Evolutionary conservation across 2,329 filamentous ascomycete species (phyloP).

Genomic region (Cladosporium cucumerinum): DNA sequence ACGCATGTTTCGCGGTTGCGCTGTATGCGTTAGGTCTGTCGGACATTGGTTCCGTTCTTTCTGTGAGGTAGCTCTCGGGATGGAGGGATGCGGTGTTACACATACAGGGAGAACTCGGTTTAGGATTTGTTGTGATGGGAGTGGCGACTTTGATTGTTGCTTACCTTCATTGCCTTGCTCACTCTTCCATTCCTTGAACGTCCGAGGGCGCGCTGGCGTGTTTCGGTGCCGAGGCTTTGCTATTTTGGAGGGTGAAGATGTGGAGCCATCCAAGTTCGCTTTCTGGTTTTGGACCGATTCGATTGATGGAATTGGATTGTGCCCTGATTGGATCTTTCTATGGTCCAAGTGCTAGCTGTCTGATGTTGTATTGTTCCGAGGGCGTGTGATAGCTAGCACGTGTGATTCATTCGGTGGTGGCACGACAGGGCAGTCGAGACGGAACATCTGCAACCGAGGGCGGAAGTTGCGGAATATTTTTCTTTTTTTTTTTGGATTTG

Average conservation of each 20-base stretch:
- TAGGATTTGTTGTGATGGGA: neutral
- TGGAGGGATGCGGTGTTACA: neutral
- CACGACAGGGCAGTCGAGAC: neutral
- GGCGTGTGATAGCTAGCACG: neutral
- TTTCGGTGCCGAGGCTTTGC: neutral
- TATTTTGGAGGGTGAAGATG: neutral
- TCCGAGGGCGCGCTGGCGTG: neutral
- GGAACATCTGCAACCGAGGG: slow-evolving; percentile 6
- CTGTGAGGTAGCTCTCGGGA: neutral
- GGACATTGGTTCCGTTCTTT: neutral
- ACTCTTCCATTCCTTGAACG: neutral
- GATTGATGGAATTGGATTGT: slow-evolving; percentile 2
- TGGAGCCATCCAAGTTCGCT: neutral
- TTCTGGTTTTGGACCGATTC: neutral
- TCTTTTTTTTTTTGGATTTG: no score
- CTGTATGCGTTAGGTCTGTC: neutral
- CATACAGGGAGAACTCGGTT: neutral
- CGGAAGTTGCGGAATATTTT: slow-evolving; percentile 5
- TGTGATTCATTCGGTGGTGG: slow-evolving; percentile 2
- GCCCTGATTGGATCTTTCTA: neutral
- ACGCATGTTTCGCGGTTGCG: neutral
- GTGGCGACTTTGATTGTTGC: neutral
- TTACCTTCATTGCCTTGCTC: neutral
- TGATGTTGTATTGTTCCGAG: slow-evolving; percentile 1
- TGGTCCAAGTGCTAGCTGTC: neutral